phyloP scores from a whole-genome alignment of 805 yeast genomes.

The Yueomyces sinensis region DNA sequence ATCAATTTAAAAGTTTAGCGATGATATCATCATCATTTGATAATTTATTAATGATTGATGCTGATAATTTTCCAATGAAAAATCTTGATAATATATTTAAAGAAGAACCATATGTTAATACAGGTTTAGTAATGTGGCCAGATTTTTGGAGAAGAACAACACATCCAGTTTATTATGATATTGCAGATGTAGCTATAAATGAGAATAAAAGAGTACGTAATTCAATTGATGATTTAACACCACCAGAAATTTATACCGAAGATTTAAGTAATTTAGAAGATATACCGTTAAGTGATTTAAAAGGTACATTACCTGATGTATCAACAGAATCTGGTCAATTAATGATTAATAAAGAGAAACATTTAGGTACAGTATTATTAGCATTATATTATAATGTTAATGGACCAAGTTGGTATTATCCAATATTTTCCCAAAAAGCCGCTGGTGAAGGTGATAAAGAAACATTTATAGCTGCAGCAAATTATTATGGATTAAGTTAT shows the following conservation, averaged over 20 bases:
- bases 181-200: slow-evolving; percentile 47
- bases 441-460: slow-evolving; percentile 78
- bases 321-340: slow-evolving; percentile 68
- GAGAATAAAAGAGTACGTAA: slow-evolving; percentile 28
- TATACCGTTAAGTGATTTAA: slow-evolving; percentile 43
- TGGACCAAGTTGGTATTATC: slow-evolving; percentile 61
- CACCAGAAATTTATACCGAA: slow-evolving; percentile 18
- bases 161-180: slow-evolving; percentile 57
- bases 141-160: slow-evolving; percentile 85
- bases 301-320: slow-evolving; percentile 56
- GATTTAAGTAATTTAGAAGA: slow-evolving; percentile 16
- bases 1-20: slow-evolving; percentile 61
- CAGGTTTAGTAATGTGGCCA: slow-evolving; percentile 60
- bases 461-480: slow-evolving; percentile 54
- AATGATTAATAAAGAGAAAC: slow-evolving; percentile 47
- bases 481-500: slow-evolving; percentile 30
- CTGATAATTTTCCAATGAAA: slow-evolving; percentile 63
- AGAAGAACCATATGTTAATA: slow-evolving; percentile 40
- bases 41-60: slow-evolving; percentile 57
- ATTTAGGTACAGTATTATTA: slow-evolving; percentile 43
- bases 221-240: slow-evolving; percentile 25
- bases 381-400: slow-evolving; percentile 53
- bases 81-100: slow-evolving; percentile 50
- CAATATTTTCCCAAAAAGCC: slow-evolving; percentile 61
- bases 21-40: slow-evolving; percentile 63